Conservation (phyloP, 345 rosid genomes). For the Heritiera fomes region DNA sequence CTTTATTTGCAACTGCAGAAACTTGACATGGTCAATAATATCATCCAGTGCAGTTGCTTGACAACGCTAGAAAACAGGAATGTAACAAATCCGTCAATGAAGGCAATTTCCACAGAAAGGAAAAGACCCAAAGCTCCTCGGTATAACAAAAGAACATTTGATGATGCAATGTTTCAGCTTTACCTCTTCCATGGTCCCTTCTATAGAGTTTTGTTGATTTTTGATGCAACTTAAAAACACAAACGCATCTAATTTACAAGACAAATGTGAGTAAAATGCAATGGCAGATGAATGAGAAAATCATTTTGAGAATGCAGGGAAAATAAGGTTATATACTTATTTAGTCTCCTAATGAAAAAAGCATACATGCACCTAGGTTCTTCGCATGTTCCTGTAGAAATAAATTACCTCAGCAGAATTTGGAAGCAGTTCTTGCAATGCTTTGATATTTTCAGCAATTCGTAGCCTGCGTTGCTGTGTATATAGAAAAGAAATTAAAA, state of each 20-base stretch:
- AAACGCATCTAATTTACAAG: background rate
- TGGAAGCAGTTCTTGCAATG: constrained; percentile 51
- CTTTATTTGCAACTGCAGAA: constrained; percentile 62
- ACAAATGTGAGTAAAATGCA: background rate
- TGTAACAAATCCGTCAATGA: constrained; percentile 8
- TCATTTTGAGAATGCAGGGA: background rate
- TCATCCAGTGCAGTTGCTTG: constrained; percentile 41
- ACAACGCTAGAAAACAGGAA: constrained; percentile 35
- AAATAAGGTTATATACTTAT: background rate
- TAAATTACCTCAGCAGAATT: constrained; percentile 40
- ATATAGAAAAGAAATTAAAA: constrained; percentile 9
- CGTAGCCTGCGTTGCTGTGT: constrained; percentile 45
- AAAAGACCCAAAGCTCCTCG: background rate
- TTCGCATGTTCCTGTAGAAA: background rate
- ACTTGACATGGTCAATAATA: constrained; percentile 47
- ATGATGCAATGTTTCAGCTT: background rate
- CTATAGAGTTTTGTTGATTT: background rate
- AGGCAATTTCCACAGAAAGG: background rate
- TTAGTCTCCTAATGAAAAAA: background rate
- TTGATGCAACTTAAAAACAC: background rate
- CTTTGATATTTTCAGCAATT: constrained; percentile 43
- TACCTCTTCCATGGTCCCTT: background rate
- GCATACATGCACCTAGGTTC: background rate
- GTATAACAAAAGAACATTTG: background rate
- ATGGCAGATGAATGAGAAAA: constrained; percentile 4